A percentile compares a stretch with the other conserved stretches of the same genome.
phyloP scores from a whole-genome alignment of 495 filamentous ascomycete genomes.

The Thermothielavioides terrestris region DNA sequence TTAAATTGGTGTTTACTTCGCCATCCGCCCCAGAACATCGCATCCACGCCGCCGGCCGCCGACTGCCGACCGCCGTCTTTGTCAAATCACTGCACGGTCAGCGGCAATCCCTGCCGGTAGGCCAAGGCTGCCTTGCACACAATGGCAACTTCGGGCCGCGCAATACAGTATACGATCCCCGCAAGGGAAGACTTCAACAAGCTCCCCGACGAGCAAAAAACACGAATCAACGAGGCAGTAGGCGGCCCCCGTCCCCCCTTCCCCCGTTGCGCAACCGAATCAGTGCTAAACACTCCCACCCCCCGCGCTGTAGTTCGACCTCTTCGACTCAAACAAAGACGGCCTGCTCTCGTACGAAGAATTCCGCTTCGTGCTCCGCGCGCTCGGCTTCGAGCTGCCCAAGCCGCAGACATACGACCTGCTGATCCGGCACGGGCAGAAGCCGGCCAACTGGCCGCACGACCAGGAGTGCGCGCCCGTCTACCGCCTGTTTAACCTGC shows the following conservation, averaged over 20 bases:
- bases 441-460: conserved; percentile 27
- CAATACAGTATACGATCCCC: conserved; percentile 29
- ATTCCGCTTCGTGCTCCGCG: conserved; percentile 94
- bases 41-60: not conserved
- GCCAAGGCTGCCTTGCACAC: too few relatives aligned
- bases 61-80: not conserved
- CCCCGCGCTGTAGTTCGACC: conserved; percentile 58
- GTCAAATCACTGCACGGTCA: too few relatives aligned
- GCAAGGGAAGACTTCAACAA: conserved; percentile 29
- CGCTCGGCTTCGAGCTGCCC: conserved; percentile 70
- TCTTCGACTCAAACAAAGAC: conserved; percentile 97
- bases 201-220: conserved; percentile 29
- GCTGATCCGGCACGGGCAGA: conserved; percentile 27
- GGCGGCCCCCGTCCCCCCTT: not conserved
- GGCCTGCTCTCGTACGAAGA: conserved; percentile 92
- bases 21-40: not conserved
- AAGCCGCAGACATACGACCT: conserved; percentile 32
- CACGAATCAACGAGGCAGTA: conserved; percentile 28
- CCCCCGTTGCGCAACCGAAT: not conserved
- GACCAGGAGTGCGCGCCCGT: conserved; percentile 31
- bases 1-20: conserved; percentile 1
- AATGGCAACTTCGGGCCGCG: conserved; percentile 23
- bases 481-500: conserved; percentile 28
- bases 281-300: not conserved
- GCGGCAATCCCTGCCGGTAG: not conserved